Percentiles rank a stretch among this genome's conserved stretches.
Evolutionary conservation across 352 stramenopile species (phyloP).

Genomic region (Pythium biforme): DNA sequence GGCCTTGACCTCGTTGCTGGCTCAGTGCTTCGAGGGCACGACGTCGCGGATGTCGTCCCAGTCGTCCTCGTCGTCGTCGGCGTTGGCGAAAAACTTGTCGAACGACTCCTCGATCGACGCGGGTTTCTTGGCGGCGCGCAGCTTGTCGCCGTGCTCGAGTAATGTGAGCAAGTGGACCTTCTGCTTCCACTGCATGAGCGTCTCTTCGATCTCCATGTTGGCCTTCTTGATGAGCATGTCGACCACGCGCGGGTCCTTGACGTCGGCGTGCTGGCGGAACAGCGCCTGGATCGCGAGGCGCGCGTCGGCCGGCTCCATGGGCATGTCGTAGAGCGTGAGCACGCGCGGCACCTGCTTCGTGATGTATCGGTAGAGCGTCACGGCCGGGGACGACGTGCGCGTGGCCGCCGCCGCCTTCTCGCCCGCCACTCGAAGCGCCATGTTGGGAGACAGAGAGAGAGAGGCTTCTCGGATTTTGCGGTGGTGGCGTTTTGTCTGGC

Average conservation of each 20-base stretch:
- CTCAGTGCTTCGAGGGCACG: conserved; percentile 34
- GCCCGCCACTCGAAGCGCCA: conserved; percentile 75
- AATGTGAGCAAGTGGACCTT: conserved; percentile 93
- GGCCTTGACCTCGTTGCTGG: not conserved
- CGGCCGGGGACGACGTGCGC: conserved; percentile 49
- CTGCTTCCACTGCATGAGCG: conserved; percentile 97
- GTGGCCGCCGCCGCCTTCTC: conserved; percentile 64
- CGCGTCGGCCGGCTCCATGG: conserved; percentile 91
- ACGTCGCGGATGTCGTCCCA: conserved; percentile 50
- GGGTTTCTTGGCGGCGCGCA: conserved; percentile 47
- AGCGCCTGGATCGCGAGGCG: conserved; percentile 88
- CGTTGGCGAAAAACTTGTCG: conserved; percentile 78
- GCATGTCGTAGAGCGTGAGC: conserved; percentile 97
- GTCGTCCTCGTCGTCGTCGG: conserved; percentile 73
- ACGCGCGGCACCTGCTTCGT: conserved; percentile 94
- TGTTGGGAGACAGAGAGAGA: conserved; percentile 21
- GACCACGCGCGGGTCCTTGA: conserved; percentile 93
- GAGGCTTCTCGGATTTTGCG: not conserved
- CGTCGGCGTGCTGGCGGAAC: conserved; percentile 93
- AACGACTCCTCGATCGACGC: conserved; percentile 61
- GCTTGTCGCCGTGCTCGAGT: conserved; percentile 59
- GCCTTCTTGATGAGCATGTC: conserved; percentile 97
- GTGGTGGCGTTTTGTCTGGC: not conserved
- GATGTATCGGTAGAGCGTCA: conserved; percentile 89
- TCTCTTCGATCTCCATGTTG: conserved; percentile 98